A percentile compares a stretch with the other conserved stretches of the same genome.
Conservation (phyloP, 2,329 filamentous ascomycete genomes). For the Colletotrichum ledebouriae region DNA sequence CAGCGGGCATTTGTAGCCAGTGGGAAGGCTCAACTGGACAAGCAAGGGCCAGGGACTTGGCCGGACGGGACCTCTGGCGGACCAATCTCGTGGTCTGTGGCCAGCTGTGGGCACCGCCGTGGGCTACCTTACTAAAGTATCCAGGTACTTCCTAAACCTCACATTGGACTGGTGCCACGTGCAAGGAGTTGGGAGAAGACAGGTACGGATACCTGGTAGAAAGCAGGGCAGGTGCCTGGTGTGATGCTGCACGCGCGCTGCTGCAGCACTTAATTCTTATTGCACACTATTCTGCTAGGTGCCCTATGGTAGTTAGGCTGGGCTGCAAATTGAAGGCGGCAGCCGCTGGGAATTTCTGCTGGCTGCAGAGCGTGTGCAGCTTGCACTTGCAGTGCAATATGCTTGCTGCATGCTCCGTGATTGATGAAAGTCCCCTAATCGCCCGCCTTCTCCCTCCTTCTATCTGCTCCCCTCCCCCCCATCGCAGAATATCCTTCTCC, state of each 20-base stretch:
- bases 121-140: neutral
- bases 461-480: constrained; percentile 43
- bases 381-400: neutral
- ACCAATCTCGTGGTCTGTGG: neutral
- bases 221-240: constrained; percentile 17
- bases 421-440: constrained; percentile 44
- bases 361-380: neutral
- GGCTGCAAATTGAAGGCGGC: neutral
- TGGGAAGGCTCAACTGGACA: constrained; percentile 23
- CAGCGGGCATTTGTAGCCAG: constrained; percentile 22
- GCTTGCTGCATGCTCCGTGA: constrained; percentile 33
- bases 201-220: constrained; percentile 5
- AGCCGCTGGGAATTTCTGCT: constrained; percentile 4
- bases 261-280: constrained; percentile 17
- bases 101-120: constrained; percentile 12
- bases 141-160: no score
- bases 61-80: constrained; percentile 14
- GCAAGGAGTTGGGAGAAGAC: neutral
- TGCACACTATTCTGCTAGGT: neutral
- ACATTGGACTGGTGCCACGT: neutral
- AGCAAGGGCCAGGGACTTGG: constrained; percentile 30
- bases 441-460: constrained; percentile 46
- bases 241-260: constrained; percentile 17
- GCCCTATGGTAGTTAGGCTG: neutral
- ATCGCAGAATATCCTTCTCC: constrained; percentile 38